Evolutionary conservation across 805 yeast genomes (phyloP).

Genomic region (Wickerhamiella siamensis): DNA sequence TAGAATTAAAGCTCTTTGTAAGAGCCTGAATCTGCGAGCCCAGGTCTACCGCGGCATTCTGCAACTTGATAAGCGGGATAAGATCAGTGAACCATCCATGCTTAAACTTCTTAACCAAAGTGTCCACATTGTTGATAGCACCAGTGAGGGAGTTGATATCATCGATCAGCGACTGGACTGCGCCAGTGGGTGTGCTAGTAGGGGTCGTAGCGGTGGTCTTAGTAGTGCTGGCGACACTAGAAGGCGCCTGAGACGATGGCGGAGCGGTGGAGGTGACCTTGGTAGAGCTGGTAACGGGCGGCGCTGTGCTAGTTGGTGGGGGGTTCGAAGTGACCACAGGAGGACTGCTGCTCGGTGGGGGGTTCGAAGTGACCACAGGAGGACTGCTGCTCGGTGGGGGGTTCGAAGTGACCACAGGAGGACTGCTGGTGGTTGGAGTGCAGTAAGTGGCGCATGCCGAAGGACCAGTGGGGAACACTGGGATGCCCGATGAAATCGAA

Average conservation of each 20-base stretch:
- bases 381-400: too few relatives aligned
- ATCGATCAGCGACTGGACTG: background rate
- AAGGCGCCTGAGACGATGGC: too few relatives aligned
- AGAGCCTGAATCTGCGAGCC: background rate
- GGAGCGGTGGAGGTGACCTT: too few relatives aligned
- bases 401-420: too few relatives aligned
- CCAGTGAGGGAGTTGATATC: background rate
- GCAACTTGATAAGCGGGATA: background rate
- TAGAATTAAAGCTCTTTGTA: background rate
- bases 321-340: too few relatives aligned
- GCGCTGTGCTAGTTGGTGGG: too few relatives aligned
- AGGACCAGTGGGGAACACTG: background rate
- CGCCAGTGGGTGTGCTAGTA: background rate
- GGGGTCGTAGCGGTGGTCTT: too few relatives aligned
- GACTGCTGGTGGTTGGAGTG: too few relatives aligned
- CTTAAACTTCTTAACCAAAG: background rate
- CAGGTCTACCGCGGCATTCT: background rate
- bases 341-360: too few relatives aligned
- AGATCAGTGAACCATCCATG: background rate
- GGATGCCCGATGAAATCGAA: background rate
- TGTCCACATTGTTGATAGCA: background rate
- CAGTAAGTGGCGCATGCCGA: background rate
- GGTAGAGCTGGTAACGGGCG: too few relatives aligned
- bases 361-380: too few relatives aligned
- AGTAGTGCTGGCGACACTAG: too few relatives aligned